Conservation (phyloP, 257 asterid genomes). For the Nemophila menziesii region DNA sequence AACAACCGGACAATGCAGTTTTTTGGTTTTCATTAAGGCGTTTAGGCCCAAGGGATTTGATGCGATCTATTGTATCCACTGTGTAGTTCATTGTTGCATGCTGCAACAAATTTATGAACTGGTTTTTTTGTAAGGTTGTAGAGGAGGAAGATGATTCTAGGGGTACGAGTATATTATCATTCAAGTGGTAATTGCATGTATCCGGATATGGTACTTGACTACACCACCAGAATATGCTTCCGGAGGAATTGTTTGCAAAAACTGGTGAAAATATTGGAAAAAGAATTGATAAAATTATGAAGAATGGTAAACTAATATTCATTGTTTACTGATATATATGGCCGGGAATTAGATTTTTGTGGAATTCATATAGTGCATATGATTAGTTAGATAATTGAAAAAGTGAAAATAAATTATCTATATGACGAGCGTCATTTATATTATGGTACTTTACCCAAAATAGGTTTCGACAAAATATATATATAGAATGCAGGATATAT, state of each 20-base stretch:
- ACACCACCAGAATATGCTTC: not conserved
- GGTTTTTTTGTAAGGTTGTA: not conserved
- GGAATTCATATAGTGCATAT: too few species aligned
- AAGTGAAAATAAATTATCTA: too few species aligned
- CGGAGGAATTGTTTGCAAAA: constrained; percentile 1
- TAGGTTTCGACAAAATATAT: too few species aligned
- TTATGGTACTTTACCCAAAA: too few species aligned
- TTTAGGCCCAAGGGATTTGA: not conserved
- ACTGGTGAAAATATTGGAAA: not conserved
- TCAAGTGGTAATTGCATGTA: not conserved
- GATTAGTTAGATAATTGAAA: too few species aligned
- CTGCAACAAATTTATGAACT: not conserved
- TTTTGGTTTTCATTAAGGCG: constrained; percentile 22
- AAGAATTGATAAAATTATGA: not conserved
- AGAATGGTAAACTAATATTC: not conserved
- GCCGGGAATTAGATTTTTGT: too few species aligned
- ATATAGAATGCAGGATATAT: too few species aligned
- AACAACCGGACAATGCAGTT: constrained; percentile 67
- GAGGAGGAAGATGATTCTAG: not conserved
- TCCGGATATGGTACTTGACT: not conserved
- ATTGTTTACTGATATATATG: too few species aligned
- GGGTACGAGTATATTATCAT: not conserved
- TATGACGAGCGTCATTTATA: too few species aligned
- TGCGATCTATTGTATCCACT: not conserved
- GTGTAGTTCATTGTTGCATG: not conserved